Evolutionary conservation across 495 filamentous ascomycete species (phyloP), one percentile per base, ranked within the genome.

Genomic region (Durotheca rogersii): DNA sequence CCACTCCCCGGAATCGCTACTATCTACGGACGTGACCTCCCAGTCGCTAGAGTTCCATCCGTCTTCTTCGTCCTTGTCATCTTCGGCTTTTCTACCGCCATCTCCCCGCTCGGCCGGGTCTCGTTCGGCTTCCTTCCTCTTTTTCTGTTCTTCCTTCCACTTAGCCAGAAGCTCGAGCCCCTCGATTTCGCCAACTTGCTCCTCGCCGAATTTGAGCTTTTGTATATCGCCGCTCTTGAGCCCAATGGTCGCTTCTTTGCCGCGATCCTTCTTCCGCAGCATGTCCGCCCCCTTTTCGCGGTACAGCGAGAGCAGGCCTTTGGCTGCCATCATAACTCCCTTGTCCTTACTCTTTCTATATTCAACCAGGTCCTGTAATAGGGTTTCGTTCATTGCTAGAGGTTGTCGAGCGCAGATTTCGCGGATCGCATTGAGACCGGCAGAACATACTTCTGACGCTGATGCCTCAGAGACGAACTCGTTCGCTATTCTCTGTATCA

Each of bases 341-440:
- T 97, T 97, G 63, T 99, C 94, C 62, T 97, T 97, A 64, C 88
- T 93, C 72, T 92, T 95, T 47, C 90, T 81, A 69, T 99, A 99
- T 81, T 90, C 83, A 10, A 96, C 89, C 25, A 99, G 71, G 73
- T 98, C 93, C 67, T 97, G 93, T n/a, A 99, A 74, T 9, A 97
- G 75, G 0, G 92, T 95, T 51, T 95, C 87, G 53, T 87, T 89
- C 86, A 99, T 97, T 12, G 91, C 93, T 15, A 97, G 72, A 15
- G 94, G 93, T 61, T 97, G 92, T 42, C 93, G 77, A 2, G 82
- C 84, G 64, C 93, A 96, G 9, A 99, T 86, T 64, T 99, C 93
- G 41, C 92, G 81, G 63, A 97, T 97, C 15, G 88, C 84, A 62
- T 96, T 99, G 45, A 98, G 79, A 60, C 93, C 93, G 32, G 93